Percentiles rank a stretch among this genome's conserved stretches.
Conservation (phyloP, 2,329 filamentous ascomycete species). For the Colletotrichum zoysiae region DNA sequence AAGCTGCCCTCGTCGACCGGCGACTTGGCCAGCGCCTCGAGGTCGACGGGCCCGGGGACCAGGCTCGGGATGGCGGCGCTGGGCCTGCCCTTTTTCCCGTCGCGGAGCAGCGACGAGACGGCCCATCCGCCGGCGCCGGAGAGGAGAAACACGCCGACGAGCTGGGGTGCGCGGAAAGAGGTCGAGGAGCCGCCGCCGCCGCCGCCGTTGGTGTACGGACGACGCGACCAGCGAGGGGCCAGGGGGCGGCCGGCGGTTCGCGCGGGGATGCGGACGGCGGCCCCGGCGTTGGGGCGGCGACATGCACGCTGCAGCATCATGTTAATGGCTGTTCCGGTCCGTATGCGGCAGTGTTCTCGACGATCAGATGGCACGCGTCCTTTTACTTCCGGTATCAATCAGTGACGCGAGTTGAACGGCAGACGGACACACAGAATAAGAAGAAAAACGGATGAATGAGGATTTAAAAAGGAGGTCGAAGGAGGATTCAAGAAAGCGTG, state of each 20-base stretch:
- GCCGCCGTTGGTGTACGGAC: conserved; percentile 17
- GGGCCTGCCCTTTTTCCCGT: background rate
- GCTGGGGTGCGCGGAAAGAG: conserved; percentile 1
- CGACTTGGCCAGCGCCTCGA: conserved; percentile 22
- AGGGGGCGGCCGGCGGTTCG: background rate
- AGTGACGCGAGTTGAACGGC: background rate
- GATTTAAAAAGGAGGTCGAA: background rate
- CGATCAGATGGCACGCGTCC: background rate
- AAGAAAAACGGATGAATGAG: background rate
- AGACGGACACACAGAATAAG: background rate
- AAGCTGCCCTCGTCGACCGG: conserved; percentile 41
- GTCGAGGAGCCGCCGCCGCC: conserved; percentile 4
- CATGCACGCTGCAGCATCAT: conserved; percentile 35
- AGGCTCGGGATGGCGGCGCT: conserved; percentile 21
- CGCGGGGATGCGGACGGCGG: conserved; percentile 9
- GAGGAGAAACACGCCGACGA: conserved; percentile 4
- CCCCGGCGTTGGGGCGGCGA: conserved; percentile 15
- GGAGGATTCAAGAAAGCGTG: background rate
- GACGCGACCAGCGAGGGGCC: conserved; percentile 26
- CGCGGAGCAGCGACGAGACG: background rate
- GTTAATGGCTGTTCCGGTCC: background rate
- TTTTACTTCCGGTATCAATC: background rate
- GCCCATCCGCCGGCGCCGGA: conserved; percentile 6
- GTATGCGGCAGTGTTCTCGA: conserved; percentile 1
- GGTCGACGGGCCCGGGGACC: conserved; percentile 21